Evolutionary conservation across 768 basidiomycete genomes (phyloP).

Genomic region (Pleurotus giganteus): DNA sequence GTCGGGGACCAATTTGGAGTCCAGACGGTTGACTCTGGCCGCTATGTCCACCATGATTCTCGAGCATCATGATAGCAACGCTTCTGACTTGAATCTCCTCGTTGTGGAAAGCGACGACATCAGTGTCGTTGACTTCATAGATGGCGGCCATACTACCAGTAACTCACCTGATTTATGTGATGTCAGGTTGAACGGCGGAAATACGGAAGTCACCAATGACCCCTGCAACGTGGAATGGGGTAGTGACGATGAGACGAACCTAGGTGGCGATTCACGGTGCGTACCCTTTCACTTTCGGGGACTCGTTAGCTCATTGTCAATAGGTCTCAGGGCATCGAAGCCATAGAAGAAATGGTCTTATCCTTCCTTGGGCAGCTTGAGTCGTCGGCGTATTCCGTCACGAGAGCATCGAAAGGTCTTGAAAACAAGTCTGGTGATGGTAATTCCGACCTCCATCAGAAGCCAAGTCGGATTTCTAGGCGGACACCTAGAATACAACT

Average conservation of each 20-base stretch:
- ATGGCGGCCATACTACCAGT: background rate
- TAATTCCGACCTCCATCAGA: conserved; percentile 4
- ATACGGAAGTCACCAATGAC: conserved; percentile 1
- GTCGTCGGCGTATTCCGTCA: conserved; percentile 10
- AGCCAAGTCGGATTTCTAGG: conserved; percentile 2
- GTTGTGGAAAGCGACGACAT: background rate
- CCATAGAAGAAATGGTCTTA: conserved; percentile 27
- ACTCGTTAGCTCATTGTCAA: conserved; percentile 4
- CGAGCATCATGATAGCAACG: background rate
- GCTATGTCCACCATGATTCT: background rate
- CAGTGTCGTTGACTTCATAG: background rate
- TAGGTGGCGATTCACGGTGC: background rate
- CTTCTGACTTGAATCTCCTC: background rate
- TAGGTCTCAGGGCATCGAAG: conserved; percentile 8
- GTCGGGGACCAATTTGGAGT: background rate
- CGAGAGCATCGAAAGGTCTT: conserved; percentile 1
- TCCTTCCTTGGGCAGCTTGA: conserved; percentile 30
- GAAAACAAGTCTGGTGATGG: background rate
- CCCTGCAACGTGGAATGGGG: background rate
- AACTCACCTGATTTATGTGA: background rate
- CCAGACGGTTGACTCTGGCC: background rate
- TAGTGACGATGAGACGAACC: conserved; percentile 2
- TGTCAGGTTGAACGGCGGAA: background rate
- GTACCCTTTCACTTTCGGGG: background rate
- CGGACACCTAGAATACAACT: conserved; percentile 10